Base-by-base conservation (phyloP, 2,329 filamentous ascomycete species). In the Lecanosticta acicola region DNA sequence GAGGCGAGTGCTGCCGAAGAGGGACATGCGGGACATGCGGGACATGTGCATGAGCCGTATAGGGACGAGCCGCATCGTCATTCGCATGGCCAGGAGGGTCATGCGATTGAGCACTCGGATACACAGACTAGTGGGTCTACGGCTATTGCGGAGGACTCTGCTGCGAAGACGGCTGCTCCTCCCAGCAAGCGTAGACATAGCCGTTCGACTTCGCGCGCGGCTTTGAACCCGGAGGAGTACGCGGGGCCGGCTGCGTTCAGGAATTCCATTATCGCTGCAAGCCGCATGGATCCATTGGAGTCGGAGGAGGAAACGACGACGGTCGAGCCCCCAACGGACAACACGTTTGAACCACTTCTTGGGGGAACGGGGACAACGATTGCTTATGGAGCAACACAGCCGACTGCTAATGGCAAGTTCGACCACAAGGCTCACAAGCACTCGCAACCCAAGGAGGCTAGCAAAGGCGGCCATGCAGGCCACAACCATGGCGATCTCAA, bases 401-500 rank as follows among this genome's bases (percentile, higher is more conserved):
- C 51, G 19, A 48, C 52, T 17, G 24, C 7, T 7, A 53, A 60
- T 46, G 52, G 55, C 41, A 57, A 61, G 40, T 64, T 65, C 39
- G 64, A 68, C 49, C 58, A 65, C 62, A 48, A 59, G 41, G 54
- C 78, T 43, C 91, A 96, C 68, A 87, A 90, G 61, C 93, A 97
- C 66, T 83, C 76, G 47, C 79, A 90, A 56, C 84, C 87, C 1
- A 81, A 80, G 59, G 77, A 84, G n/a, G 41, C 53, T 46, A 65
- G 74, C 11, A 67, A 71, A 49, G 71, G 73, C 16, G 80, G 85
- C 56, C 24, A 29, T 29, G 24, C 24, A 5, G 80, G 85, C 21
- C 88, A 94, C 66, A 86, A 73, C 52, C 88, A 94, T 64, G 83
- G 74, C 48, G 90, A 98, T 62, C 84, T 98, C 74, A 95, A 95